Conservation (phyloP, 1,284 basidiomycete species). For the Trametes hirsuta region DNA sequence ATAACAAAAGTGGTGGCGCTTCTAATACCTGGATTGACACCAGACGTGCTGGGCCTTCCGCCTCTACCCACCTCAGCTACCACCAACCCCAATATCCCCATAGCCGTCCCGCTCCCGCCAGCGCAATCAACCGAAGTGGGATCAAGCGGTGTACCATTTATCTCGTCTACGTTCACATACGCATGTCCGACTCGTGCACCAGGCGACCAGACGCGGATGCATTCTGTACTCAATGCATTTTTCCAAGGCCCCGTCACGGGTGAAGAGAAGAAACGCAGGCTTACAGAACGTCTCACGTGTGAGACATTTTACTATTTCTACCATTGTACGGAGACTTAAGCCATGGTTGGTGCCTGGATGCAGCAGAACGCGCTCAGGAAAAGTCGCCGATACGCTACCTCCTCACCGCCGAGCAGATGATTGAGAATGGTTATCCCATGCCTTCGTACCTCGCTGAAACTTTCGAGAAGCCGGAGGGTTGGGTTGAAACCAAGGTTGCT, state of each 20-base stretch:
- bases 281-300: constrained; percentile 59
- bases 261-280: constrained; percentile 75
- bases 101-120: constrained; percentile 59
- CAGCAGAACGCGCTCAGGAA: constrained; percentile 63
- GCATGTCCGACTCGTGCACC: constrained; percentile 90
- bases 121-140: constrained; percentile 36
- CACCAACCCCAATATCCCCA: constrained; percentile 65
- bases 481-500: constrained; percentile 75
- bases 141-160: constrained; percentile 62
- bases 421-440: constrained; percentile 87
- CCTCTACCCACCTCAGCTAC: constrained; percentile 66
- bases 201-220: constrained; percentile 82
- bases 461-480: constrained; percentile 63
- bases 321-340: not conserved
- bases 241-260: constrained; percentile 80
- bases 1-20: constrained; percentile 80
- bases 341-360: not conserved
- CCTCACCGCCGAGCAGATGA: constrained; percentile 82
- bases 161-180: constrained; percentile 85
- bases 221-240: constrained; percentile 82
- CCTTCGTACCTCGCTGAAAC: constrained; percentile 78
- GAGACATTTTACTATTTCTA: constrained; percentile 28
- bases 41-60: constrained; percentile 69
- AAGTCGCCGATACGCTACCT: constrained; percentile 73
- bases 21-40: constrained; percentile 81